These are phyloP conservation scores for Rhodotorula sp. DNA, from an alignment of 1,284 basidiomycete species.

Conservation along the genomic window DNA sequence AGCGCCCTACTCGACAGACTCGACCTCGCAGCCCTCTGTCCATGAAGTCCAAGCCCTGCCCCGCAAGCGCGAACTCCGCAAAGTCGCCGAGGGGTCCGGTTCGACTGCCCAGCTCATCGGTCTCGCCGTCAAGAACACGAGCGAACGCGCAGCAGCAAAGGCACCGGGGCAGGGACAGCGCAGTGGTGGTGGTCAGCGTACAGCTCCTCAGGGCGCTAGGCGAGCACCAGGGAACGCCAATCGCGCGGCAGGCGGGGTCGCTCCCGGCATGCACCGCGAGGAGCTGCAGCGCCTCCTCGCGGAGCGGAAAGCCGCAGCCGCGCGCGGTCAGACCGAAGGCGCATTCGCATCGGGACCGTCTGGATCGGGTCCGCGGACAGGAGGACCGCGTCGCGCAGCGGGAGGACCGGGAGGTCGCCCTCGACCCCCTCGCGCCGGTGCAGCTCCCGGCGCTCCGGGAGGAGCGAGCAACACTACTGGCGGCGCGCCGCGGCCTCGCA, in stretches of 20 bases:
- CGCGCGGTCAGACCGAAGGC: not conserved
- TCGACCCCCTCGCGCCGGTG: not conserved
- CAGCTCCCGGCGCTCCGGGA: not conserved
- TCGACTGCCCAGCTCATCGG: constrained; percentile 18
- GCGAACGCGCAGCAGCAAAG: not conserved
- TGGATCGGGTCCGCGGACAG: not conserved
- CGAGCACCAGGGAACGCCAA: not conserved
- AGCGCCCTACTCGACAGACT: not conserved
- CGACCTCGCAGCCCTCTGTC: not conserved
- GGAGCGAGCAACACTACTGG: not conserved
- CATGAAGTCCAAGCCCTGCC: constrained; percentile 12
- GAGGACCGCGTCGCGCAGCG: not conserved
- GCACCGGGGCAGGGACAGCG: no score
- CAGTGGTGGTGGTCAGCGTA: not conserved
- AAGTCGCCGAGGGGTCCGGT: constrained; percentile 21
- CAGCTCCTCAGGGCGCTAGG: not conserved
- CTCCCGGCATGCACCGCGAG: constrained; percentile 8
- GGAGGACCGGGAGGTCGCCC: constrained; percentile 1
- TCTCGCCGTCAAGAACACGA: constrained; percentile 25
- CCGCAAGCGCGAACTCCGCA: constrained; percentile 16
- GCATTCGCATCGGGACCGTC: not conserved
- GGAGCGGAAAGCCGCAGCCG: constrained; percentile 8
- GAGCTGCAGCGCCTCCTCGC: not conserved
- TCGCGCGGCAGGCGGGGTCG: not conserved
- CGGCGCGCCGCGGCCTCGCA: not conserved